Percentiles rank a stretch among this genome's conserved stretches.
These are phyloP conservation scores for Dryas drummondii DNA, from an alignment of 306 rosid species.

Conservation along the genomic window DNA sequence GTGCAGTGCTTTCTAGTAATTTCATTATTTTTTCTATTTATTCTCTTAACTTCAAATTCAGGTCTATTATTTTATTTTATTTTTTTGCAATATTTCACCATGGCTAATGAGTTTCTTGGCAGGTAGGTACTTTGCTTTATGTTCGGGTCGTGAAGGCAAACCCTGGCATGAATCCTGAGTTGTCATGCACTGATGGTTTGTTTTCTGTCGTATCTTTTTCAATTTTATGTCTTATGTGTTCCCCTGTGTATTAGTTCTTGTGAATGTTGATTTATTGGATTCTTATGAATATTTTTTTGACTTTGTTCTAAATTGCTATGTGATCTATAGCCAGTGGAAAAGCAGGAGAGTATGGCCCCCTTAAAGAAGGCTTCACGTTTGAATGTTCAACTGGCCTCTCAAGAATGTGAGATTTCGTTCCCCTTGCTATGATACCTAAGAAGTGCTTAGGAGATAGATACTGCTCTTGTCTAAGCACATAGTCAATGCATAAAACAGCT, in stretches of 20 bases:
- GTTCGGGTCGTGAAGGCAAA: constrained; percentile 79
- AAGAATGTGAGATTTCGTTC: constrained; percentile 57
- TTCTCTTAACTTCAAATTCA: not conserved
- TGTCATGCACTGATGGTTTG: constrained; percentile 88
- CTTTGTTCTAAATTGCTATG: constrained; percentile 15
- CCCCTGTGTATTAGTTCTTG: not conserved
- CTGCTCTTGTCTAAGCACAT: not conserved
- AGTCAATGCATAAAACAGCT: not conserved
- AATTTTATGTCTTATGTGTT: not conserved
- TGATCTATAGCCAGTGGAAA: constrained; percentile 62
- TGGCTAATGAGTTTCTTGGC: constrained; percentile 37
- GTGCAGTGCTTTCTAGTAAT: not conserved
- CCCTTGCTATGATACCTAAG: not conserved
- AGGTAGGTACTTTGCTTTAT: constrained; percentile 74
- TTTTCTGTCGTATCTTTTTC: constrained; percentile 5
- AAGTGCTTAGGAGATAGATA: not conserved
- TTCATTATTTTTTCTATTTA: not conserved
- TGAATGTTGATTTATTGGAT: not conserved
- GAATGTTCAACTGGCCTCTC: constrained; percentile 85
- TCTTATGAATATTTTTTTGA: constrained; percentile 19
- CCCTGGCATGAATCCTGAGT: constrained; percentile 88
- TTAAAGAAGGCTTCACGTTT: constrained; percentile 84
- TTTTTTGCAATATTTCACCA: constrained; percentile 11
- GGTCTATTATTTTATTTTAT: constrained; percentile 7
- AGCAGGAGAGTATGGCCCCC: constrained; percentile 73